A percentile compares a stretch with the other conserved stretches of the same genome.
These are phyloP conservation scores for Clathrus columnatus DNA, from an alignment of 768 basidiomycete genomes.

Conservation along the genomic window DNA sequence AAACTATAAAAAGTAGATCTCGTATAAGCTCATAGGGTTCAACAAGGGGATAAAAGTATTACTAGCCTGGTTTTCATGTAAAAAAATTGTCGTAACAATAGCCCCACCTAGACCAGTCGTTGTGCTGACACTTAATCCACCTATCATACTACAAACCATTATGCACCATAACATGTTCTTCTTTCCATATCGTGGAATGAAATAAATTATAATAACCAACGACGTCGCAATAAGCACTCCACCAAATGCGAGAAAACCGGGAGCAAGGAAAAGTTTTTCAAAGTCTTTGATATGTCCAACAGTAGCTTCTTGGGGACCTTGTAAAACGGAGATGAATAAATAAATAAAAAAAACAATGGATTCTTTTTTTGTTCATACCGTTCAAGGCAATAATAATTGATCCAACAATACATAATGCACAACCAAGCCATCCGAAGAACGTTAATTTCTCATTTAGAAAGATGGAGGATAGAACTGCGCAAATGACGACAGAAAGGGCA, in stretches of 20 bases:
- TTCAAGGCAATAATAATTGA: constrained; percentile 35
- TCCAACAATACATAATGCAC: constrained; percentile 24
- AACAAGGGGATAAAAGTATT: not conserved
- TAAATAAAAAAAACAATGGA: not conserved
- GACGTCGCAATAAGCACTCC: constrained; percentile 17
- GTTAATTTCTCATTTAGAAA: constrained; percentile 39
- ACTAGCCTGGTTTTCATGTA: constrained; percentile 21
- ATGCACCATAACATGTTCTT: constrained; percentile 37
- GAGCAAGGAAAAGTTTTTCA: constrained; percentile 30
- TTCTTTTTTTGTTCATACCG: constrained; percentile 12
- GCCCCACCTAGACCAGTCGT: constrained; percentile 32
- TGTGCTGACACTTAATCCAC: constrained; percentile 33
- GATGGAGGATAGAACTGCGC: constrained; percentile 36
- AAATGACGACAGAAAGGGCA: constrained; percentile 39
- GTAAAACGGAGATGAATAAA: not conserved
- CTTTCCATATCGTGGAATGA: constrained; percentile 31
- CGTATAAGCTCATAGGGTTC: not conserved
- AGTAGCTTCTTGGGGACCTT: constrained; percentile 18
- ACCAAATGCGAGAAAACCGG: constrained; percentile 34
- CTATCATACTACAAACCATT: constrained; percentile 38
- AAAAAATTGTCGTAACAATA: constrained; percentile 29
- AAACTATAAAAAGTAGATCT: constrained; percentile 17
- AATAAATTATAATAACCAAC: constrained; percentile 23
- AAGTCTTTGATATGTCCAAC: constrained; percentile 22
- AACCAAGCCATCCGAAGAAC: constrained; percentile 42